phyloP scores from a whole-genome alignment of 805 yeast species.

The Wickerhamiella galacta region DNA sequence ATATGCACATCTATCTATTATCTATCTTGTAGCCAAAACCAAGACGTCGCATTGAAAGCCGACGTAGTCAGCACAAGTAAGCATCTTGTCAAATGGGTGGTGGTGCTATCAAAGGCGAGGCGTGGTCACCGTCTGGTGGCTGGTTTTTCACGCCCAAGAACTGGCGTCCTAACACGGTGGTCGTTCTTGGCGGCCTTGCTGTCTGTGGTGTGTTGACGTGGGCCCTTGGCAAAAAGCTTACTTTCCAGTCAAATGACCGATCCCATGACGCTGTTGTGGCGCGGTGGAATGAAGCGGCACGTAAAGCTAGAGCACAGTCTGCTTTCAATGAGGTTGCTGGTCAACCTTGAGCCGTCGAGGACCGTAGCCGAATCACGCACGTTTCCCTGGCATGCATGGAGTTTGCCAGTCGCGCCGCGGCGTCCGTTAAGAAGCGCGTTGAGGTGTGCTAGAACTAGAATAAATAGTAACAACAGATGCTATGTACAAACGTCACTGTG shows the following conservation, averaged over 20 bases:
- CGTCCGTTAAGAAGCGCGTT: no score
- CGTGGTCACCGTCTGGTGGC: conserved; percentile 36
- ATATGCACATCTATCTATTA: no score
- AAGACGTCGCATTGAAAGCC: no score
- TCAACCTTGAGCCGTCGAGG: no score
- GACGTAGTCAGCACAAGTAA: no score
- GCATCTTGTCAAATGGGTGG: conserved; percentile 12
- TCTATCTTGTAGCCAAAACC: no score
- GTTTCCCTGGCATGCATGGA: no score
- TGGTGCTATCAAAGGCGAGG: conserved; percentile 19
- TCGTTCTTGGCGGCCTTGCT: conserved; percentile 27
- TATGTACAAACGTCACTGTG: no score
- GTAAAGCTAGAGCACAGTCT: conserved; percentile 18
- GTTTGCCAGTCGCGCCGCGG: no score
- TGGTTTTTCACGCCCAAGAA: conserved; percentile 40
- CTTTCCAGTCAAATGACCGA: conserved; percentile 24
- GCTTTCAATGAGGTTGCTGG: conserved; percentile 17
- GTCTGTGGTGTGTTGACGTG: conserved; percentile 22
- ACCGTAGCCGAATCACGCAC: neutral
- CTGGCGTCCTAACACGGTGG: conserved; percentile 29
- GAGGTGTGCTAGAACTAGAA: no score
- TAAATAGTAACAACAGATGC: no score
- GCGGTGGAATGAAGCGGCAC: conserved; percentile 34
- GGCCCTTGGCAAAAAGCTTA: conserved; percentile 24
- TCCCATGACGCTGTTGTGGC: conserved; percentile 26